Base-by-base conservation (phyloP, 371 early-diverging fungal genomes). In the Lichtheimia ramosa region DNA sequence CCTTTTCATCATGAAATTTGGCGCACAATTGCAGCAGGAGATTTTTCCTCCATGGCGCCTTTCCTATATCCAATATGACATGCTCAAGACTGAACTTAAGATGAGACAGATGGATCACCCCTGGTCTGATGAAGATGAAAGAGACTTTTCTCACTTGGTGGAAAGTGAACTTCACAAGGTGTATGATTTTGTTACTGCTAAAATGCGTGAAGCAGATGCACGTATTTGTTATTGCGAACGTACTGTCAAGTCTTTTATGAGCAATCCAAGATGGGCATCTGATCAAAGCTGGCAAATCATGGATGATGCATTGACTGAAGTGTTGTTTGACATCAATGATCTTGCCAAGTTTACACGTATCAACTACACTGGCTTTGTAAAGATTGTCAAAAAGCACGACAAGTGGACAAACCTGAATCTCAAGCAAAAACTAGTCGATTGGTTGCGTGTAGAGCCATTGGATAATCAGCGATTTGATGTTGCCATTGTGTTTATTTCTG, bases 311-410 rank as follows among this genome's bases (percentile, higher is more conserved):
- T 51, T 79, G 24, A 76, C 77, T 16, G 80, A 79, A 53, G 73
- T 74, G 3, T 63, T 79, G 1, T 82, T 82, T 58, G 96, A 96
- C 63, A 84, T 94, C 27, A 91, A 88, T 64, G 92, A 93, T 65
- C 79, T 96, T 58, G 88, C 94, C 27, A 90, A 90, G 70, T 98
- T 91, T 71, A 89, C 92, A 1, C 88, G 96, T 5, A 71, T 97
- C 60, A 98, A 98, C 79, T 93, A 91, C 63, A 89, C 92, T 5
- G 99, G 93, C 6, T 95, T 97, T 67, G 85, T 94, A 68, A 97
- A 95, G 79, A 92, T 96, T 41, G 71, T 97, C 58, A 96, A 95
- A 69, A 96, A 96, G 71, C 96, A 96, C 65, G 97, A 97, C 78
- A 96, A 95, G 52, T 76, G 75, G 73, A 79, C 80, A 5, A 71